These are phyloP conservation scores for Przewalskia tangutica DNA, from an alignment of 257 asterid genomes.

Conservation along the genomic window DNA sequence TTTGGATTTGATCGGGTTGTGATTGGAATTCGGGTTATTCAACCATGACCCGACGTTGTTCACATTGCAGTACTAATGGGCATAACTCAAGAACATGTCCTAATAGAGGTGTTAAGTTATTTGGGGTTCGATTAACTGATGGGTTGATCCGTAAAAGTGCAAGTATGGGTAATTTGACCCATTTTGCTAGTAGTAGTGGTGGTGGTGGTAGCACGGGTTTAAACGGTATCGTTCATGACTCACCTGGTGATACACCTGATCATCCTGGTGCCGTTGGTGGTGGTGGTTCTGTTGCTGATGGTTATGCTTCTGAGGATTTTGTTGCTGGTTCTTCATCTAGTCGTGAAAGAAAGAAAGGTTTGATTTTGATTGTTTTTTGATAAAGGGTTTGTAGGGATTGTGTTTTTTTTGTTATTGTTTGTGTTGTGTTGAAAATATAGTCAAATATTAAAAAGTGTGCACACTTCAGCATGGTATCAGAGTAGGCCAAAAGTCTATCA, in stretches of 20 bases:
- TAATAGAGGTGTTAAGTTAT: slow-evolving; percentile 94
- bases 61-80: slow-evolving; percentile 99
- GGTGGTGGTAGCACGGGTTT: slow-evolving; percentile 36
- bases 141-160: slow-evolving; percentile 97
- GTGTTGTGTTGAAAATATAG: neutral
- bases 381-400: neutral
- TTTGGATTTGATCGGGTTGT: neutral
- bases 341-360: slow-evolving; percentile 97
- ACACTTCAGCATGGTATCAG: no score
- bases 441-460: no score
- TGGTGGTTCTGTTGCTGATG: slow-evolving; percentile 35
- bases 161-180: slow-evolving; percentile 97
- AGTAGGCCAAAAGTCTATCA: no score
- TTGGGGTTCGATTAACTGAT: slow-evolving; percentile 97
- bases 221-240: slow-evolving; percentile 53
- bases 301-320: slow-evolving; percentile 93
- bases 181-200: slow-evolving; percentile 41
- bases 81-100: slow-evolving; percentile 98
- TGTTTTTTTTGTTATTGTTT: neutral
- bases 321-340: slow-evolving; percentile 81
- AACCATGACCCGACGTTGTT: slow-evolving; percentile 87
- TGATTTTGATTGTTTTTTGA: neutral
- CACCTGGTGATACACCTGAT: slow-evolving; percentile 82
- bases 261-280: slow-evolving; percentile 67
- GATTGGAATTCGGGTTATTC: neutral